Base-by-base conservation (phyloP, 768 basidiomycete genomes). In the Tylopilus rubrobrunneus region DNA sequence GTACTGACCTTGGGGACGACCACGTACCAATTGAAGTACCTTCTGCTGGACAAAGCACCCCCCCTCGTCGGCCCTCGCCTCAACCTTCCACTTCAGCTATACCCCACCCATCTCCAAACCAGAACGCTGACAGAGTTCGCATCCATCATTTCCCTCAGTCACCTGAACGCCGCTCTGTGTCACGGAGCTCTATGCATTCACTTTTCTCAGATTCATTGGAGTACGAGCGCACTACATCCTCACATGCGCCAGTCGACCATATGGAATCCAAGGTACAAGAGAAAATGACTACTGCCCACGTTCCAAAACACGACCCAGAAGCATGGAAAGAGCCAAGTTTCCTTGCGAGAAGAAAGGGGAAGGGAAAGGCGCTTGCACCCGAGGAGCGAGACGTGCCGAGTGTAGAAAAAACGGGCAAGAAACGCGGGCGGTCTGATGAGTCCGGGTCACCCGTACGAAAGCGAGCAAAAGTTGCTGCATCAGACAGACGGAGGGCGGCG, bases 321-420 rank as follows among this genome's bases (percentile, higher is more conserved):
- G 56, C 69, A 46, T 71, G 70, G 70, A 67, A 64, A 46, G 51
- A 60, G 21, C 70, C 70, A 11, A 71, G 68, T 45, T 71, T 71
- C 51, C 60, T 72, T 48, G 6, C 54, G 23, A 67, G 46, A 42
- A 45, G 36, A 40, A 65, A 61, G 40, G 55, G 47, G 8, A 65
- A 68, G 27, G 61, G 49, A 1, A 65, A 66, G 45, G 52, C 53
- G 5, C 56, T 21, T n/a, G 52, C 49, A 11, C 40, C 53, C 21
- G 41, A 56, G 21, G 59, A 49, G n/a, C 49, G 11, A 28, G 55
- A 49, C 15, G 40, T 23, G 6, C 40, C 52, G 12, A 50, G 36
- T 25, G 25, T 7, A 7, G 49, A n/a, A n/a, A n/a, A 43, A 19
- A n/a, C 5, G n/a, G 42, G 49, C 28, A 52, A 46, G 51, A 68